A percentile compares a stretch with the other conserved stretches of the same genome.
These are phyloP conservation scores for Lepidium aucheri DNA, from an alignment of 345 rosid genomes.

Conservation along the genomic window DNA sequence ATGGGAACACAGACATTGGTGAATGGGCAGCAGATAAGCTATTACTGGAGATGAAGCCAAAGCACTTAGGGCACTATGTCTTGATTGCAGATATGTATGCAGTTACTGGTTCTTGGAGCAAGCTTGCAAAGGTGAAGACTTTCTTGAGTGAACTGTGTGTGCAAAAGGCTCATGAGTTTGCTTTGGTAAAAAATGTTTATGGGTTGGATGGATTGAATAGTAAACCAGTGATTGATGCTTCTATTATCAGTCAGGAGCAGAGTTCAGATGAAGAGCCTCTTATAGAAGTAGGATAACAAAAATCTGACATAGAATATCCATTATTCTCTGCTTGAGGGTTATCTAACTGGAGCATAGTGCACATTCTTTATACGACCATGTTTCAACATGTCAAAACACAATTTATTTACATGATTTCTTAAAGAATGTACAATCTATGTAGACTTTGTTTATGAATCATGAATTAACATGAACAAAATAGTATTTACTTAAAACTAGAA, in stretches of 20 bases:
- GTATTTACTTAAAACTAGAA: neutral
- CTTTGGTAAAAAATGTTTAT: constrained; percentile 42
- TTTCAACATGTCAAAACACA: neutral
- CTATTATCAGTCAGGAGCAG: constrained; percentile 21
- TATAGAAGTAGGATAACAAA: constrained; percentile 26
- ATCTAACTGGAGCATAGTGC: neutral
- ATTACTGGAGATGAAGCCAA: constrained; percentile 42
- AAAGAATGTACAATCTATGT: neutral
- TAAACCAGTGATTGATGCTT: constrained; percentile 39
- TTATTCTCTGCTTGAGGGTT: neutral
- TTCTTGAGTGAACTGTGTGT: constrained; percentile 47
- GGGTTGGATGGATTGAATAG: constrained; percentile 42
- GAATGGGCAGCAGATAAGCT: constrained; percentile 77
- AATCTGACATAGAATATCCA: neutral
- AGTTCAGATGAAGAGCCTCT: constrained; percentile 32
- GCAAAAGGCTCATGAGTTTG: constrained; percentile 47
- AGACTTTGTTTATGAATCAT: neutral
- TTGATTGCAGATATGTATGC: constrained; percentile 61
- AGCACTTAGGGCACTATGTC: constrained; percentile 48
- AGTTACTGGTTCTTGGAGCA: constrained; percentile 44
- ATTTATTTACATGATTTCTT: neutral
- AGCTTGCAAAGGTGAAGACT: constrained; percentile 51
- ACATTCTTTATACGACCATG: neutral
- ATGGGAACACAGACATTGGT: constrained; percentile 49
- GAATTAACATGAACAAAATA: neutral